Conservation (phyloP, 768 basidiomycete genomes). For the Mycena haematopus region DNA sequence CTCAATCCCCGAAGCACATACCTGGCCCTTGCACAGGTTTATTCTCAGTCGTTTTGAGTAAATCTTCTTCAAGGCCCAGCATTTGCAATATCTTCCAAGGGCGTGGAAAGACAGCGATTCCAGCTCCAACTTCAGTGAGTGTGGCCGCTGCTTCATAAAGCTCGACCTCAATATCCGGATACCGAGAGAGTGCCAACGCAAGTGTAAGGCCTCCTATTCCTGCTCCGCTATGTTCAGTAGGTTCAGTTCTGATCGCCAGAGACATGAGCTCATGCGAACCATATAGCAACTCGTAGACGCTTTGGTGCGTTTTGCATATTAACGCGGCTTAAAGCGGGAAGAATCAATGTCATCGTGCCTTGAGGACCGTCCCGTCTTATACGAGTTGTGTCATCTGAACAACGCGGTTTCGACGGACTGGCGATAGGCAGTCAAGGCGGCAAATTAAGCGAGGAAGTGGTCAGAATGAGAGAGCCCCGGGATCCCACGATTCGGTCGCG, state of each 20-base stretch:
- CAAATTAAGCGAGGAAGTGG: conserved; percentile 43
- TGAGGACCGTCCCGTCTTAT: conserved; percentile 36
- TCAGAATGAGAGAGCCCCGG: conserved; percentile 42
- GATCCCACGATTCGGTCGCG: conserved; percentile 54
- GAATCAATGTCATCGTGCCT: neutral
- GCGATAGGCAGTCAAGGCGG: conserved; percentile 23
- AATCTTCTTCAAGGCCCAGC: conserved; percentile 53
- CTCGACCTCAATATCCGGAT: conserved; percentile 60
- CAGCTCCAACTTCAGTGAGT: conserved; percentile 65
- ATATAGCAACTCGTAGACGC: conserved; percentile 60
- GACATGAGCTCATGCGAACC: conserved; percentile 44
- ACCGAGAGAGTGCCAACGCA: conserved; percentile 54
- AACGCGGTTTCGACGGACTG: conserved; percentile 56
- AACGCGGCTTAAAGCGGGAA: neutral
- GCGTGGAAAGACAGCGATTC: conserved; percentile 61
- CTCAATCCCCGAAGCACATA: conserved; percentile 26
- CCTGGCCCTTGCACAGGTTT: conserved; percentile 50
- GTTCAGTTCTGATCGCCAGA: conserved; percentile 28
- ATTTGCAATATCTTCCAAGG: conserved; percentile 55
- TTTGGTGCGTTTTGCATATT: conserved; percentile 33
- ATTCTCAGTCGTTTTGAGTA: conserved; percentile 46
- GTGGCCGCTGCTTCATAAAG: conserved; percentile 59
- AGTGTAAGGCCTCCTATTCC: conserved; percentile 57
- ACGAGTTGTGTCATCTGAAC: conserved; percentile 35
- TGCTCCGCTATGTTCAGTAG: conserved; percentile 46